Percentiles rank a stretch among this genome's conserved stretches.
These are phyloP conservation scores for Fusarium sp. DNA, from an alignment of 2,329 filamentous ascomycete genomes.

Conservation along the genomic window DNA sequence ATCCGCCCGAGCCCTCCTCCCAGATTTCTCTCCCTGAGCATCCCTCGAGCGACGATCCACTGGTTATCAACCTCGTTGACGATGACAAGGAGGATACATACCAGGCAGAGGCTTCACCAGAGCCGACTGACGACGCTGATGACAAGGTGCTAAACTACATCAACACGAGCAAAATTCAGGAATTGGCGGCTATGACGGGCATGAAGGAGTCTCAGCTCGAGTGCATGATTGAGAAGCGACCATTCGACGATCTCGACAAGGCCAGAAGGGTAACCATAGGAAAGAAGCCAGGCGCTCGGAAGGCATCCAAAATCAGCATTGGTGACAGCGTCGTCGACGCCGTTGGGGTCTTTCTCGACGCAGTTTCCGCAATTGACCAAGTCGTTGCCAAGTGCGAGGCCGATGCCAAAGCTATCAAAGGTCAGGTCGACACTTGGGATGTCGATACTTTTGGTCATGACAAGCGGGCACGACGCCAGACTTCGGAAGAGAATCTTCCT, in stretches of 20 bases:
- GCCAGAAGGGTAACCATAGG: conserved; percentile 73
- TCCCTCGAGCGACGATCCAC: conserved; percentile 50
- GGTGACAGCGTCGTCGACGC: conserved; percentile 65
- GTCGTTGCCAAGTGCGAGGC: conserved; percentile 82
- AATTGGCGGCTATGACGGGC: conserved; percentile 85
- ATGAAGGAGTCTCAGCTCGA: conserved; percentile 77
- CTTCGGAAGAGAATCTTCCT: conserved; percentile 52
- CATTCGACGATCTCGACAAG: conserved; percentile 75
- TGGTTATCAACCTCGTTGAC: conserved; percentile 52
- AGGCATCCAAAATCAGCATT: conserved; percentile 60
- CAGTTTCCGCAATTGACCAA: conserved; percentile 85
- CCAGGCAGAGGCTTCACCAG: conserved; percentile 50
- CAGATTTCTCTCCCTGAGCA: conserved; percentile 30
- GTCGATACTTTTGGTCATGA: conserved; percentile 60
- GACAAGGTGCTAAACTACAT: conserved; percentile 79
- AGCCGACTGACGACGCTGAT: conserved; percentile 47
- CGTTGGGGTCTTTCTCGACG: conserved; percentile 78
- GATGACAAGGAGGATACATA: conserved; percentile 58
- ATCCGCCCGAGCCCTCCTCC: conserved; percentile 37
- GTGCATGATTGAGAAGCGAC: conserved; percentile 77
- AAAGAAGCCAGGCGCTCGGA: conserved; percentile 60
- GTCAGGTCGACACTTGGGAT: conserved; percentile 61
- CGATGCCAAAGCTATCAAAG: conserved; percentile 70
- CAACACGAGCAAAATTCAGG: conserved; percentile 80
- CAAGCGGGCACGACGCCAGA: conserved; percentile 48